Evolutionary conservation across 73 alveolate genomes (phyloP).

Genomic region (Symbiodinium natans): DNA sequence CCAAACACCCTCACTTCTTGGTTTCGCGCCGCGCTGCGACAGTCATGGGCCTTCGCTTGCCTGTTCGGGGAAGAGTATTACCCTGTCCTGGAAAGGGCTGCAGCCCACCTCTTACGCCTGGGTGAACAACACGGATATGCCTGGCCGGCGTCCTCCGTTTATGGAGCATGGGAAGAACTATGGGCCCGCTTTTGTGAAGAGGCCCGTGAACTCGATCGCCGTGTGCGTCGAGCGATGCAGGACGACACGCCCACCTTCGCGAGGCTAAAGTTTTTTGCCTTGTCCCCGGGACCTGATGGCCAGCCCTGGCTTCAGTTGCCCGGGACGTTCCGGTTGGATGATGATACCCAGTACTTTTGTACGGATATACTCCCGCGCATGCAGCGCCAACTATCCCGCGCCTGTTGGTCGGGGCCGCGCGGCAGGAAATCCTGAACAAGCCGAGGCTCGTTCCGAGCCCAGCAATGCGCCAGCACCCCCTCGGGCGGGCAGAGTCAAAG

Average conservation of each 20-base stretch:
- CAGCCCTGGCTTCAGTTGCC: not conserved
- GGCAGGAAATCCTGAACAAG: no score
- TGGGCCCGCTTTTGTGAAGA: not conserved
- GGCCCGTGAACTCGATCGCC: not conserved
- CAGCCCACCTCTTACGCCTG: not conserved
- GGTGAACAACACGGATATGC: not conserved
- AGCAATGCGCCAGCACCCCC: no score
- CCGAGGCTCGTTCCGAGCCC: no score
- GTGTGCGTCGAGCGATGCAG: not conserved
- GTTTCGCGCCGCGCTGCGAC: conserved; percentile 3
- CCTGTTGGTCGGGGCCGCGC: no score
- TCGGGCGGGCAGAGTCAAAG: no score
- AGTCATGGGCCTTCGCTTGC: conserved; percentile 17
- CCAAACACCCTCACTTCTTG: not conserved
- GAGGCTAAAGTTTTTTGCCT: no score
- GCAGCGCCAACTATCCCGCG: no score
- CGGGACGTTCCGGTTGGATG: conserved; percentile 14
- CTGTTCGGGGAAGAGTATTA: conserved; percentile 27
- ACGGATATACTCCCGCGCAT: no score
- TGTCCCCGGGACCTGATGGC: no score
- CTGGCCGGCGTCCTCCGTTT: not conserved
- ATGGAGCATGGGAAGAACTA: conserved; percentile 18
- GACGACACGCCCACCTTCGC: not conserved
- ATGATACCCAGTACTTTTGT: not conserved
- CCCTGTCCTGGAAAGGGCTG: not conserved